Base-by-base conservation (phyloP, 2,329 filamentous ascomycete species). In the Fusarium tricinctum region DNA sequence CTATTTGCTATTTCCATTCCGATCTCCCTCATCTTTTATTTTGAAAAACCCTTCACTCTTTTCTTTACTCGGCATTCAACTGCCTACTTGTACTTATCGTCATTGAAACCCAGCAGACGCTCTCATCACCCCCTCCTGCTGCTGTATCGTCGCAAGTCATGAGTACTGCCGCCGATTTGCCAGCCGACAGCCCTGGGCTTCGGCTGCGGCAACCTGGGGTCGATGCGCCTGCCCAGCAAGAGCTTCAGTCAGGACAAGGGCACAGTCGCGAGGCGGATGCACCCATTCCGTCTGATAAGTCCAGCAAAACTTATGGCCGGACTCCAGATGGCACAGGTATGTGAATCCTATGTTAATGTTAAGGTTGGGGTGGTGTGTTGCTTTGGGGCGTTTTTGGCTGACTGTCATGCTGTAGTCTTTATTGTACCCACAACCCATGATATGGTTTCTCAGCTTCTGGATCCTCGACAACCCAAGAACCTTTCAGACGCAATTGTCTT, bases 381-480 rank as follows among this genome's bases (percentile, higher is more conserved):
- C 45, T 38, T 35, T 48, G 38, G 39, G 54, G 39, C 26, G 54
- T 42, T 39, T 58, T 72, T 59, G 52, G 62, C 72, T 74, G 66
- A 75, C 63, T 64, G 46, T 73, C 63, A 72, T 73, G 65, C 43
- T 52, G 71, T 70, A 98, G 96, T 97, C 74, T 99, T 99, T 78
- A 91, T 93, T 60, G 96, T 99, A 55, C 96, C 96, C 47, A 91
- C 93, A 66, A 99, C 96, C 58, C 94, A 97, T 84, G 96, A 99
- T 82, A 98, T 99, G 96, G 95, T 99, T 73, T 97, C 95, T 51
- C 96, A 98, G 82, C 87, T 99, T 56, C 89, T 99, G 73, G 96
- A 97, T 74, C 96, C 96, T 51, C 92, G 92, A 71, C 92, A 98
- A 78, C 94, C 96, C 53, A 99, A 99, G 85, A 98, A 98, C 78